Base-by-base conservation (phyloP, 306 rosid genomes). In the Casuarina glauca region DNA sequence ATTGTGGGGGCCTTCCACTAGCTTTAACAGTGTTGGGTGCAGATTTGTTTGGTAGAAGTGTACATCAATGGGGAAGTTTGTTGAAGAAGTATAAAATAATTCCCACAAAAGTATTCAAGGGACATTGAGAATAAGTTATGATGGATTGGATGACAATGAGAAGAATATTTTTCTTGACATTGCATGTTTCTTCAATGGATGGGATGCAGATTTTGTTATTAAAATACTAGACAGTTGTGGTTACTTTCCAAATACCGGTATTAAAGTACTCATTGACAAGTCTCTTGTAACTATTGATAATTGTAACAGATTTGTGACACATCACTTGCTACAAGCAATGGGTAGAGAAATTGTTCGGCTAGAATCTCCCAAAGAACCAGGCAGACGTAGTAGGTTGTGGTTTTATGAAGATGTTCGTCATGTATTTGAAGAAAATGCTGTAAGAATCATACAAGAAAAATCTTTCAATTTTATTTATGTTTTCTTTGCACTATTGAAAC, bases 241-340 rank as follows among this genome's bases (percentile, higher is more conserved):
- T 3, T 41, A n/a, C 50, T 8, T 55, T 78, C 68, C 64, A 58
- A 3, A 58, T 58, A 26, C 1, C 26, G 39, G 39, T 58, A 26
- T 58, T 38, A 58, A 26, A 58, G 13, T 58, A 2, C 64, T 58
- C 11, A 58, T 58, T 2, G 64, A 58, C 5, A 58, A 58, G 64
- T 58, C 38, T 58, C 64, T 58, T 1, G 19, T 87, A 74, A 70
- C n/a, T 3, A 32, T 38, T 81, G 6, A 52, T 53, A 75, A 81
- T 12, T 1, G 26, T 6, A 3, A 2, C 4, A 19, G 8, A 6
- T 39, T 87, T 9, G 0, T 2, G 51, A 82, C 87, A 89, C 93
- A 83, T 78, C 78, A 83, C 60, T 83, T 82, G 55, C 13, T 83
- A 10, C 86, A 87, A 67, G 70, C 82, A 72, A 51, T 86, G 51